Evolutionary conservation across 1,284 basidiomycete genomes (phyloP), one percentile per base, ranked within the genome.

Genomic region (Stygiomarasmius scandens): DNA sequence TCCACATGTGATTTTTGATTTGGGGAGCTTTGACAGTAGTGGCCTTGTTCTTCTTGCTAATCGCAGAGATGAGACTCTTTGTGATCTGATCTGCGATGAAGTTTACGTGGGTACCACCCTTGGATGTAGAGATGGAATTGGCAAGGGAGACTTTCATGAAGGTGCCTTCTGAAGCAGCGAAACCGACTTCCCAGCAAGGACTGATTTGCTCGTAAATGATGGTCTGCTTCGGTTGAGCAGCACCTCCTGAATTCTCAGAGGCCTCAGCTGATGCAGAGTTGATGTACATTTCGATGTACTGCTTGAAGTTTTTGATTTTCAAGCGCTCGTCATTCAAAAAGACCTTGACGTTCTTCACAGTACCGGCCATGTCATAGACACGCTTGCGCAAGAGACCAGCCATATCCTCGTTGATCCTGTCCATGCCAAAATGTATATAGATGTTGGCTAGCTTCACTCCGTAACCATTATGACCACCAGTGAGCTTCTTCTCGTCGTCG

Each of bases 381-480:
- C 97, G 94, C 77, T 96, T 95, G 74, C 90, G 89, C 55, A 99
- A 81, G 29, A 99, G 83, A 14, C 93, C 86, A 55, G 93, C 83
- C 3, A 93, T 96, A 70, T 99, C 96, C 24, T 91, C 89, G 73
- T 98, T 95, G 67, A 99, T 97, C 5, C 73, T 70, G 12, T 88
- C 84, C 96, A 99, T 98, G 51, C 93, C 92, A 71, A 99, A 99
- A 1, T 95, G 87, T 53, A 82, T 80, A 78, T 99, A 99, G 67
- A 99, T 98, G 76, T 99, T 99, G 60, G 97, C 92, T 49, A 99
- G 84, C 75, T 99, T 98, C 53, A 97, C 97, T 70, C 97, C 97
- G 69, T 95, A 99, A 70, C 97, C 97, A 70, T 99, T 99, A 69
- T 97, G 87, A 74, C 97, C 97, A 76, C 97, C 97, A 1, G 96